Evolutionary conservation across 2,329 filamentous ascomycete genomes (phyloP).

Genomic region (Aspergillus versicolor): DNA sequence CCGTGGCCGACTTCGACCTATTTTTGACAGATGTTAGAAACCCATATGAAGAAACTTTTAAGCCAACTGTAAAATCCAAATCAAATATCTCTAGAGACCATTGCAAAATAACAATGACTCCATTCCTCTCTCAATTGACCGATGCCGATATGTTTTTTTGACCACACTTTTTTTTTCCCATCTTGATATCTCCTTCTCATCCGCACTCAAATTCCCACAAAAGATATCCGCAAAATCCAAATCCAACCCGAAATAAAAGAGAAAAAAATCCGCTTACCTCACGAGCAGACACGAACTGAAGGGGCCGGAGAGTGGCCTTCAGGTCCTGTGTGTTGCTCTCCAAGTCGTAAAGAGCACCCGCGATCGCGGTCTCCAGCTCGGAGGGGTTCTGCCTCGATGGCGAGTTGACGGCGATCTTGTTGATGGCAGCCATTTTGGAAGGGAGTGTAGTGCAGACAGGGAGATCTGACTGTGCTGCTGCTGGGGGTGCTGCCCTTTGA

Average conservation of each 20-base stretch:
- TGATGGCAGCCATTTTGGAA: slow-evolving; percentile 70
- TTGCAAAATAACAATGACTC: background rate
- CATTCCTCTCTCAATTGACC: background rate
- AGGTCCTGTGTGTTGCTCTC: slow-evolving; percentile 99
- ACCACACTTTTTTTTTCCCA: background rate
- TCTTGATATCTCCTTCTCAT: background rate
- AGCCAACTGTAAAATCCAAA: background rate
- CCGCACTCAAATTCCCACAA: background rate
- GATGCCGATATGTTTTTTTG: background rate
- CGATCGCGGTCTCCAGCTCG: slow-evolving; percentile 96
- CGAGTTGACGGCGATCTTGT: slow-evolving; percentile 99
- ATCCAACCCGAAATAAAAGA: slow-evolving; percentile 13
- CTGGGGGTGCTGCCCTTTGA: slow-evolving; percentile 31
- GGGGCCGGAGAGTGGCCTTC: slow-evolving; percentile 90
- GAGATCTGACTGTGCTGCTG: slow-evolving; percentile 38
- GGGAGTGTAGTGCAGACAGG: slow-evolving; percentile 37
- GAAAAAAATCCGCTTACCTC: slow-evolving; percentile 71
- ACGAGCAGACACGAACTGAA: slow-evolving; percentile 98
- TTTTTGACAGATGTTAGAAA: slow-evolving; percentile 41
- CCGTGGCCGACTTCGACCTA: slow-evolving; percentile 99
- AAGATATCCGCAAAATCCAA: background rate
- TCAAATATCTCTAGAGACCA: background rate
- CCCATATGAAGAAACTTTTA: slow-evolving; percentile 9
- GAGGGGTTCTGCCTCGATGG: slow-evolving; percentile 93
- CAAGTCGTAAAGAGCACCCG: slow-evolving; percentile 95